Percentiles rank a stretch among this genome's conserved stretches.
phyloP scores from a whole-genome alignment of 495 filamentous ascomycete species.

The Trichoderma orchidacearum region DNA sequence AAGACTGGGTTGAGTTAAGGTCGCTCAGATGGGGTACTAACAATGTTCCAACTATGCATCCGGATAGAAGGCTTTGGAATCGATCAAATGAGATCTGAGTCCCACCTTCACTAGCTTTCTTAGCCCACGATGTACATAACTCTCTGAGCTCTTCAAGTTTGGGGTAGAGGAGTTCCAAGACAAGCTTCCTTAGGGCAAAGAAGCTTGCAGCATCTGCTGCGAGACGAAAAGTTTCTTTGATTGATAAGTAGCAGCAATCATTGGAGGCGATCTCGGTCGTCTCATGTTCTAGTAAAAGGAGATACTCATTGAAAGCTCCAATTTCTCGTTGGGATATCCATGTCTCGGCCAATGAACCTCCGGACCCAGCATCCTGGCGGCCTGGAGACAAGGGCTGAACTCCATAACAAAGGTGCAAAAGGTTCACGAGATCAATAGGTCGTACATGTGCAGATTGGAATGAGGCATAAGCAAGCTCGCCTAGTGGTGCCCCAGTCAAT shows the following conservation, averaged over 20 bases:
- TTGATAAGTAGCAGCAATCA: neutral
- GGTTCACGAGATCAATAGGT: constrained; percentile 27
- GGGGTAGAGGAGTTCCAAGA: constrained; percentile 32
- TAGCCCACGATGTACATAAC: constrained; percentile 29
- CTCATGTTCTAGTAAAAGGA: constrained; percentile 21
- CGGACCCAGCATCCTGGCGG: constrained; percentile 17
- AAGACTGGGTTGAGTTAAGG: constrained; percentile 23
- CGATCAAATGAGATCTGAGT: constrained; percentile 27
- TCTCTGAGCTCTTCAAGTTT: constrained; percentile 28
- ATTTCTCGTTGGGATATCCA: constrained; percentile 14
- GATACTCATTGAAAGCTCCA: constrained; percentile 19
- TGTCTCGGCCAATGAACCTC: constrained; percentile 20
- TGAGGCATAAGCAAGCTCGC: constrained; percentile 24
- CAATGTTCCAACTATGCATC: constrained; percentile 25
- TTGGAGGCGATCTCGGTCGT: neutral
- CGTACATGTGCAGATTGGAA: constrained; percentile 24
- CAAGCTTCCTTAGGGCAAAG: constrained; percentile 27
- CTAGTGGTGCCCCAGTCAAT: constrained; percentile 8
- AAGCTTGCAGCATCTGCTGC: constrained; percentile 20
- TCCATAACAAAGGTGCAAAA: constrained; percentile 30
- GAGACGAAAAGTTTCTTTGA: constrained; percentile 3
- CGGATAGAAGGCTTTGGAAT: constrained; percentile 30
- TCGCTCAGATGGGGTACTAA: constrained; percentile 27
- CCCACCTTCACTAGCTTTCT: constrained; percentile 21
- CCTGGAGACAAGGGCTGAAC: constrained; percentile 10